Evolutionary conservation across 495 filamentous ascomycete genomes (phyloP).

Genomic region (Penicillium goetzii): DNA sequence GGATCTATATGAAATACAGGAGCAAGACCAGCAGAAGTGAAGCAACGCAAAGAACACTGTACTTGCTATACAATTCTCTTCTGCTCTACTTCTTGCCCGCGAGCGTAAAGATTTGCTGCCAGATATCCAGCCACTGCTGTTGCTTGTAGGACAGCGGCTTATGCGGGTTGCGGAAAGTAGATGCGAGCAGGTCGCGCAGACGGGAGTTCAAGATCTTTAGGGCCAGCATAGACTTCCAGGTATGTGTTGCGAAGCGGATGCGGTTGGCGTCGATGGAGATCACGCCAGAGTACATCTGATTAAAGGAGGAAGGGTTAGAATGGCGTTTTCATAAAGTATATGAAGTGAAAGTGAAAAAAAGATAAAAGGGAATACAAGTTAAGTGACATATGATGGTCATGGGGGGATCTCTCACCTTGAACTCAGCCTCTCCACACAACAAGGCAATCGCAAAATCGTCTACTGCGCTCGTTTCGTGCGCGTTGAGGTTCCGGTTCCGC

Average conservation of each 20-base stretch:
- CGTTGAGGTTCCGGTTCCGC: constrained; percentile 76
- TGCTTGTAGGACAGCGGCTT: constrained; percentile 64
- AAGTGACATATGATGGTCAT: not conserved
- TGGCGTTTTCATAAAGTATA: not conserved
- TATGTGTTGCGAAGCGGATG: constrained; percentile 80
- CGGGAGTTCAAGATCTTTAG: constrained; percentile 73
- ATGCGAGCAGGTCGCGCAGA: constrained; percentile 70
- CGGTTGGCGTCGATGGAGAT: constrained; percentile 83
- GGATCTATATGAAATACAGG: not conserved
- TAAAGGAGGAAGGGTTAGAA: not conserved
- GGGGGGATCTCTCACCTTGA: constrained; percentile 55
- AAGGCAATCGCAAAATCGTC: constrained; percentile 81
- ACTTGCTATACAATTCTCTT: not conserved
- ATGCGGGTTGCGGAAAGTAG: constrained; percentile 73
- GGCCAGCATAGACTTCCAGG: constrained; percentile 89
- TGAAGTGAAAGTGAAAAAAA: constrained; percentile 5
- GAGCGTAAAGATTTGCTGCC: constrained; percentile 49
- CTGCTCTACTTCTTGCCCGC: constrained; percentile 32
- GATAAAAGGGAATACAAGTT: not conserved
- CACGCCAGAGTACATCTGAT: constrained; percentile 68
- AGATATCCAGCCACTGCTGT: constrained; percentile 77
- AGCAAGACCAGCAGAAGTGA: not conserved
- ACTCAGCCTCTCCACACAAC: constrained; percentile 83
- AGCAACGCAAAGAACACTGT: not conserved
- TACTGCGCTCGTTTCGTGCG: constrained; percentile 83